phyloP scores from a whole-genome alignment of 345 rosid genomes.

The Eucalyptus regnans region DNA sequence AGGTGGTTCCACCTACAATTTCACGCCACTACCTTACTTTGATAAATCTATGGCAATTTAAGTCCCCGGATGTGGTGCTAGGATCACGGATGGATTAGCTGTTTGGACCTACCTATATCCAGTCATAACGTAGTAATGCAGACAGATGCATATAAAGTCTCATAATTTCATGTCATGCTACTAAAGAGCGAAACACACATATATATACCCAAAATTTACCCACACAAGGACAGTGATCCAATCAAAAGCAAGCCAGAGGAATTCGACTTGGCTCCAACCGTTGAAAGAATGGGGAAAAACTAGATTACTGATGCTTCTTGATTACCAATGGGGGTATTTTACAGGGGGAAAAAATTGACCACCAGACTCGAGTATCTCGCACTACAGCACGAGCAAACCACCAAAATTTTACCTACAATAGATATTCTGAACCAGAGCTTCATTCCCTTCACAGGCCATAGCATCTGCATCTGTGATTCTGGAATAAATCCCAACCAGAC shows the following conservation, averaged over 20 bases:
- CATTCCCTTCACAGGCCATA: slow-evolving; percentile 38
- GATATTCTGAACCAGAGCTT: slow-evolving; percentile 69
- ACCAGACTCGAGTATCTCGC: not conserved
- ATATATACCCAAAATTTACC: not conserved
- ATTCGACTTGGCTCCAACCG: not conserved
- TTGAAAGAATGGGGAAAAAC: not conserved
- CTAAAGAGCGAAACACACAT: not conserved
- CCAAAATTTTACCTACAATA: not conserved
- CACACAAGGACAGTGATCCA: not conserved
- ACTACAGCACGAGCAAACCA: not conserved
- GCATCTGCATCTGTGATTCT: not conserved
- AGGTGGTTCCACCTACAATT: not conserved
- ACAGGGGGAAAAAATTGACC: not conserved
- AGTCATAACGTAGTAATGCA: not conserved
- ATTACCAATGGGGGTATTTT: not conserved
- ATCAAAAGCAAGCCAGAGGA: not conserved
- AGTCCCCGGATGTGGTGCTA: not conserved
- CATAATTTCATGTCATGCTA: not conserved
- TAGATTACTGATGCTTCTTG: not conserved
- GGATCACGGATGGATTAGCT: not conserved
- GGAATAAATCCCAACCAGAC: not conserved
- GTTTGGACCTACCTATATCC: not conserved
- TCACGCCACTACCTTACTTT: not conserved
- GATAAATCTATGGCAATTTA: not conserved
- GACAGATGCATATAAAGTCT: not conserved